These are phyloP conservation scores for Beverwykella pulmonaria DNA, from an alignment of 495 filamentous ascomycete species.

Conservation along the genomic window DNA sequence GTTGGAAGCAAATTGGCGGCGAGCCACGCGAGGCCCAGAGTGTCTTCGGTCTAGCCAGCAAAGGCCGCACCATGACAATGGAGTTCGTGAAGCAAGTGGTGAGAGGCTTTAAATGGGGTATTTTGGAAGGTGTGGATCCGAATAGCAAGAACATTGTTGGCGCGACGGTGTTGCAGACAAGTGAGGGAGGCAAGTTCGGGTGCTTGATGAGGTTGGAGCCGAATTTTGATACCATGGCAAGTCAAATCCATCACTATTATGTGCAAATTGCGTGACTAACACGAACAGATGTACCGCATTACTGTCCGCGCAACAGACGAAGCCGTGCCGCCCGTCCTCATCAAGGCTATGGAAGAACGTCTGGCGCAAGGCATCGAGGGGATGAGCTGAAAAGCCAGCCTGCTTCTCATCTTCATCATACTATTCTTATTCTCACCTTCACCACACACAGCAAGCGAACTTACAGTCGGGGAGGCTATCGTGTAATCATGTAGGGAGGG, in stretches of 20 bases:
- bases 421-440: not conserved
- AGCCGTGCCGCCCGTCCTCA: slow-evolving; percentile 72
- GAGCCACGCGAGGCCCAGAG: slow-evolving; percentile 81
- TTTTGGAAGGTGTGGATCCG: slow-evolving; percentile 82
- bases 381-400: not conserved
- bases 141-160: slow-evolving; percentile 92
- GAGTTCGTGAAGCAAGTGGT: slow-evolving; percentile 67
- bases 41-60: slow-evolving; percentile 70
- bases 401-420: not conserved
- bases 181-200: slow-evolving; percentile 83
- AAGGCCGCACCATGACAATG: slow-evolving; percentile 53
- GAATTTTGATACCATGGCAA: slow-evolving; percentile 85
- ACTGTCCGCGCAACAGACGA: slow-evolving; percentile 96
- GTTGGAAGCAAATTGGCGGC: slow-evolving; percentile 97
- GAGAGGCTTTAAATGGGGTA: slow-evolving; percentile 83
- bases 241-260: slow-evolving; percentile 22
- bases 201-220: slow-evolving; percentile 93
- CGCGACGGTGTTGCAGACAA: slow-evolving; percentile 85
- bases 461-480: not conserved
- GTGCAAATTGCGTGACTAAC: not conserved
- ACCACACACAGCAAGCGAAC: not conserved
- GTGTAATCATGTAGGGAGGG: slow-evolving; percentile 2
- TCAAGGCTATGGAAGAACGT: slow-evolving; percentile 84
- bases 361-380: slow-evolving; percentile 59
- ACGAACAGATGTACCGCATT: slow-evolving; percentile 83